Conservation (phyloP, 768 basidiomycete genomes). For the Fomitopsis serialis region DNA sequence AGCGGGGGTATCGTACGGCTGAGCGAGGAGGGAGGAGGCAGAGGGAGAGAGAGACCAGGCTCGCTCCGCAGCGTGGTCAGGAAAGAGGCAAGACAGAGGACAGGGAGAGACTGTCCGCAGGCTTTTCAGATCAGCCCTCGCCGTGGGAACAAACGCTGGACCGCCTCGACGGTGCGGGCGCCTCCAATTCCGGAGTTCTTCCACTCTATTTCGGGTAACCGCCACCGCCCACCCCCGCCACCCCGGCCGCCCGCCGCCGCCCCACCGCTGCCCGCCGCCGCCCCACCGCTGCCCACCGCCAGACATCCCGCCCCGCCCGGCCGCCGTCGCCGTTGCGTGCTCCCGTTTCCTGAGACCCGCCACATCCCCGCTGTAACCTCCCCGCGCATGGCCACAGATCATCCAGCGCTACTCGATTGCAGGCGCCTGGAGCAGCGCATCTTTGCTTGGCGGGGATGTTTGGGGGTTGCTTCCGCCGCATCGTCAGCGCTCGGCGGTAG, state of each 20-base stretch:
- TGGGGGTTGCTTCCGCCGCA: neutral
- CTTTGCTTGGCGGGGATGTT: neutral
- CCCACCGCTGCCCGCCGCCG: neutral
- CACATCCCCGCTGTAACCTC: neutral
- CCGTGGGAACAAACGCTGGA: constrained; percentile 1
- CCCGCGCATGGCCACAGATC: neutral
- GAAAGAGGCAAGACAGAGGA: constrained; percentile 2
- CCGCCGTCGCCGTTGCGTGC: neutral
- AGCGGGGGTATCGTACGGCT: constrained; percentile 15
- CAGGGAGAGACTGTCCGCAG: neutral
- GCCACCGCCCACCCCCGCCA: neutral
- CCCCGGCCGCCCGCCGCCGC: neutral
- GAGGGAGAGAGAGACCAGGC: constrained; percentile 4
- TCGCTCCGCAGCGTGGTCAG: constrained; percentile 4
- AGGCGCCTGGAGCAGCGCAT: neutral
- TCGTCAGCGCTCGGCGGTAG: neutral
- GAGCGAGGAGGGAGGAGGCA: neutral
- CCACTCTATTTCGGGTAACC: neutral
- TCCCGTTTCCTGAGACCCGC: neutral
- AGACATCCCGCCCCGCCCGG: neutral
- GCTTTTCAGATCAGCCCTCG: constrained; percentile 3
- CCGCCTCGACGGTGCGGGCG: neutral
- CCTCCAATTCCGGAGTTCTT: neutral
- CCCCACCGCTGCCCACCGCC: neutral
- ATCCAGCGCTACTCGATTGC: neutral